Base-by-base conservation (phyloP, 495 filamentous ascomycete species). In the Penicillium dipodomyicola region DNA sequence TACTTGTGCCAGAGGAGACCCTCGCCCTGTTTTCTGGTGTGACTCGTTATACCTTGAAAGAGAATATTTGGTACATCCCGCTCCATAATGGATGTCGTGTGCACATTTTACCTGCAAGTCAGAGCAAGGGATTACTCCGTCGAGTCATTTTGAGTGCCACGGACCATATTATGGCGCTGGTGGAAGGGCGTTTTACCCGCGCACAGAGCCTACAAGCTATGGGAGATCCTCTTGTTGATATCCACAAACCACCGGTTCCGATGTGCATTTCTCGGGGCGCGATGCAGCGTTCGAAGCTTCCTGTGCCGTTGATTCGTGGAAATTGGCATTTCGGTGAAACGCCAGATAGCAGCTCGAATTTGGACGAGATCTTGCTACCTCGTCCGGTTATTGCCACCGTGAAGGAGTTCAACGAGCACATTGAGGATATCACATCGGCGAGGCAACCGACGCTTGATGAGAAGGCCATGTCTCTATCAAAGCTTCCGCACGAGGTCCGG, bases 71-170 rank as follows among this genome's bases (percentile, higher is more conserved):
- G 65, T 69, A 67, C 54, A 52, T 72, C 8, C 52, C 59, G 10
- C 42, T 77, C 15, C 69, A 62, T 12, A 67, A 77, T 54, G 76
- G 75, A 27, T 77, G 76, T 48, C 65, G 65, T 29, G 69, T 79
- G 27, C 76, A 72, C 35, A 65, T 76, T 3, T 30, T 74, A 22
- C 58, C 61, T 40, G 40, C 67, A 15, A 17, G 32, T 0, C 65
- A 77, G 44, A 72, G 69, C 48, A 65, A 72, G 30, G 73, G 75
- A 15, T 22, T 60, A 0, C 47, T 62, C 46, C 73, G 76, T 27
- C 72, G 66, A 56, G 70, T 73, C 14, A 56, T 77, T 41, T 32
- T 79, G 37, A 63, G 68, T 22, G 76, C 72, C 9, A 69, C 73
- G 0, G 63, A 66, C 15, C 62, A 63, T 46, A 69, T 64, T 2